Base-by-base conservation (phyloP, 768 basidiomycete species). In the Tubosaeta sp. region DNA sequence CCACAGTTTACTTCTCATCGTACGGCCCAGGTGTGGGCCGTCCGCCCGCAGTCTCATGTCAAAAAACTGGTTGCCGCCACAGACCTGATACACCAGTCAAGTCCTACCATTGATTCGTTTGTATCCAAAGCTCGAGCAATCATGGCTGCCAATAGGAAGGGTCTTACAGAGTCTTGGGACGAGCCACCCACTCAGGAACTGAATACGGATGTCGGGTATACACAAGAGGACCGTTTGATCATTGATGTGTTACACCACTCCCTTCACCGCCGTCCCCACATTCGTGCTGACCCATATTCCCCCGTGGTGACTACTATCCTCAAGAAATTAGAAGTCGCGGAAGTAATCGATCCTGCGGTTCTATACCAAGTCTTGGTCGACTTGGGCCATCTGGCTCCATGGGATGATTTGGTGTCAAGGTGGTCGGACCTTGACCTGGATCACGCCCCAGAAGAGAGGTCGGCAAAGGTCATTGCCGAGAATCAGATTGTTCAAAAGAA, bases 351-450 rank as follows among this genome's bases (percentile, higher is more conserved):
- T 25, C 53, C 58, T 5, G 62, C 59, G 0, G 58, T 57, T 31
- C 66, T 80, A 22, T 72, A 78, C 58, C 70, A 69, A 52, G 67
- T 85, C 19, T 72, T 97, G 33, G 64, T 82, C 14, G 82, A 90
- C 42, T 61, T 95, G 13, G 94, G 95, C 7, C 77, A 85, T 7
- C 63, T 89, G 19, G 76, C 86, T 2, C 85, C 88, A 2, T 97
- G 95, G 95, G 84, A 92, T 57, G 85, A 93, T 58, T 55, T 81
- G 29, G 69, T 72, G 6, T 74, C 74, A 8, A 65, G 77, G 31
- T 67, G 70, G 52, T 69, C 69, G 1, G 63, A 69, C 16, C 59
- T 80, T 10, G 61, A 57, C 12, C 43, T 65, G 13, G 66, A 70
- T 46, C 55, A 55, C 14, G 9, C 27, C 25, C 55, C 54, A 22